A percentile compares a stretch with the other conserved stretches of the same genome.
phyloP scores from a whole-genome alignment of 2,329 filamentous ascomycete genomes.

The Sphaerulina musiva region DNA sequence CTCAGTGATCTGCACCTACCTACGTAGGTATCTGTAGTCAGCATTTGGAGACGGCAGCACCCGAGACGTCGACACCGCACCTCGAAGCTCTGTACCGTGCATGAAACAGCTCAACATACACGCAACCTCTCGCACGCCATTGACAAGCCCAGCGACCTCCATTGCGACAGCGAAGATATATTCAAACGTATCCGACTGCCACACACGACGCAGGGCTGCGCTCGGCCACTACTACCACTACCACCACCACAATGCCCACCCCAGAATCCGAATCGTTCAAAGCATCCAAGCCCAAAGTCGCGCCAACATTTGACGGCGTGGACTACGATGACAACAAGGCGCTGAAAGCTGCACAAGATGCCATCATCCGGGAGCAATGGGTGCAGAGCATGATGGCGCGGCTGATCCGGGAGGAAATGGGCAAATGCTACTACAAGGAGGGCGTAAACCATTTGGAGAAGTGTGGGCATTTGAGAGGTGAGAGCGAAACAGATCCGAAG shows the following conservation, averaged over 20 bases:
- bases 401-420: slow-evolving; percentile 72
- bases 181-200: background rate
- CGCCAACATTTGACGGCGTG: slow-evolving; percentile 78
- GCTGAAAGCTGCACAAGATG: slow-evolving; percentile 76
- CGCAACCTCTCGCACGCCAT: background rate
- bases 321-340: slow-evolving; percentile 77
- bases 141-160: background rate
- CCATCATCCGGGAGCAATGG: slow-evolving; percentile 80
- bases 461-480: slow-evolving; percentile 74
- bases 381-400: slow-evolving; percentile 83
- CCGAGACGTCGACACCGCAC: background rate
- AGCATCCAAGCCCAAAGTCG: slow-evolving; percentile 74
- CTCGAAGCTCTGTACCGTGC: background rate
- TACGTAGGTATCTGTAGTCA: too few species aligned
- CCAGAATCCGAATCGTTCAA: slow-evolving; percentile 77
- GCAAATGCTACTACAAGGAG: slow-evolving; percentile 78
- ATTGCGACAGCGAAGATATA: background rate
- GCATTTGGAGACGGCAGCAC: background rate
- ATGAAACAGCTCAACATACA: background rate
- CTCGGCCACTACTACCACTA: background rate
- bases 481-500: slow-evolving; percentile 34
- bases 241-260: slow-evolving; percentile 57
- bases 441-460: slow-evolving; percentile 86
- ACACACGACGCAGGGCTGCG: background rate
- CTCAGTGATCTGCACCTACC: background rate